Evolutionary conservation across 129 eudicot genomes (phyloP).

Genomic region (sunflower (Helianthus annuus)): DNA sequence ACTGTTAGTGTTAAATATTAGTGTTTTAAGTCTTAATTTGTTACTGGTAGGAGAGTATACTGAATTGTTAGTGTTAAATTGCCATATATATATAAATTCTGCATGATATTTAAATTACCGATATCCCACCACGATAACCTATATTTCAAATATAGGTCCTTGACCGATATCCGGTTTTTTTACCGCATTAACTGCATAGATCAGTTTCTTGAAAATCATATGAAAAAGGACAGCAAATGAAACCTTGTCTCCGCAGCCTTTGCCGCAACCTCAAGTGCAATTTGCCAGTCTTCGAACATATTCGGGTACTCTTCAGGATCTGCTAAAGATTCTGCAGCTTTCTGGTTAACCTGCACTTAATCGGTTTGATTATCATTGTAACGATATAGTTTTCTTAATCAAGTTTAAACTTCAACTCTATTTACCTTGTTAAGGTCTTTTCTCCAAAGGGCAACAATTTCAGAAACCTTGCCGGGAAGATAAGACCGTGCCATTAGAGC

Average conservation of each 20-base stretch:
- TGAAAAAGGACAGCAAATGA: background rate
- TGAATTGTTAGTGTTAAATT: no score
- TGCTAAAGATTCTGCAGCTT: constrained; percentile 98
- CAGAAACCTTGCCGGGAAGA: constrained; percentile 97
- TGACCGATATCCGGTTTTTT: no score
- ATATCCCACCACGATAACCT: no score
- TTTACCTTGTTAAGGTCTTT: constrained; percentile 87
- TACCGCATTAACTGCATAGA: no score
- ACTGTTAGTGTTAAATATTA: no score
- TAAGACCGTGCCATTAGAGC: constrained; percentile 98
- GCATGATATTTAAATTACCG: no score
- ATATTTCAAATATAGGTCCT: no score
- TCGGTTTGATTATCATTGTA: background rate
- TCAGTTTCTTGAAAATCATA: background rate
- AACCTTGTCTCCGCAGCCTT: constrained; percentile 81
- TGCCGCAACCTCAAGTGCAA: constrained; percentile 78
- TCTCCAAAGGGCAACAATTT: constrained; percentile 92
- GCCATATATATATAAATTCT: no score
- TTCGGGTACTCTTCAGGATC: constrained; percentile 97
- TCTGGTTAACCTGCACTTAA: constrained; percentile 75
- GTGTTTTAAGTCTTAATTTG: no score
- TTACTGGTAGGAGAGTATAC: no score
- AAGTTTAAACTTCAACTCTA: background rate
- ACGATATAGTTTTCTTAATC: background rate
- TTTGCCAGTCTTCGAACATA: constrained; percentile 97